These are phyloP conservation scores for Asterella californica DNA, from an alignment of 225 moss, liverwort and hornwort species.

Conservation along the genomic window DNA sequence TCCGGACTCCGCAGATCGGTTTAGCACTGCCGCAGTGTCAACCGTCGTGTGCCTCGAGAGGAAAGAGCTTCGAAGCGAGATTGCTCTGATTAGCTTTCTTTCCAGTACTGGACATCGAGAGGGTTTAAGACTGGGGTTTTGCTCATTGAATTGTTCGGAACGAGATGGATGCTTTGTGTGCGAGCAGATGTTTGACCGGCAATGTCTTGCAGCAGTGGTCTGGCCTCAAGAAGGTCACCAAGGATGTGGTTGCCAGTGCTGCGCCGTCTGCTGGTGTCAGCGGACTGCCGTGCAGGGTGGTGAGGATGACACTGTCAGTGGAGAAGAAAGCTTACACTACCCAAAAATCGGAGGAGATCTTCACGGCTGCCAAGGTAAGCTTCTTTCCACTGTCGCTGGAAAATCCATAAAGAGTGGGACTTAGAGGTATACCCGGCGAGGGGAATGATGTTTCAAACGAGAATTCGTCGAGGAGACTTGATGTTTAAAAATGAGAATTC, in stretches of 20 bases:
- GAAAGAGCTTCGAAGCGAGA: background rate
- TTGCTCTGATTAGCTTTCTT: background rate
- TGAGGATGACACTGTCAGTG: conserved; percentile 50
- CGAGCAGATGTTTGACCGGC: conserved; percentile 16
- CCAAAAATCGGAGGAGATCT: conserved; percentile 82
- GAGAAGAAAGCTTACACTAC: conserved; percentile 74
- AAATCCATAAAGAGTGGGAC: no score
- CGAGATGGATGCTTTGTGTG: conserved; percentile 44
- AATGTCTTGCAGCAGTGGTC: conserved; percentile 34
- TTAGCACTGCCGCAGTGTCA: background rate
- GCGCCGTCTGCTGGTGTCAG: background rate
- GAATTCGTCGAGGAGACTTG: no score
- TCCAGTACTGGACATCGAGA: background rate
- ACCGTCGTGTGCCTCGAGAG: background rate
- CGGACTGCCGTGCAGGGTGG: background rate
- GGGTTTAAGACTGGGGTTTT: conserved; percentile 1
- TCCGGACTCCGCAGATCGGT: background rate
- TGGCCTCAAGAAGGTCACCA: conserved; percentile 30
- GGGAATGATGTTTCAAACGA: no score
- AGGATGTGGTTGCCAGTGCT: background rate
- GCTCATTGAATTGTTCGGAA: background rate
- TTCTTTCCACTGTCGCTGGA: background rate
- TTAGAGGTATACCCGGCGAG: no score
- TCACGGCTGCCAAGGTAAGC: conserved; percentile 73
- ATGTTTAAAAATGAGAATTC: no score